Base-by-base conservation (phyloP, 23 red algal species). In the Chondrus crispus region DNA sequence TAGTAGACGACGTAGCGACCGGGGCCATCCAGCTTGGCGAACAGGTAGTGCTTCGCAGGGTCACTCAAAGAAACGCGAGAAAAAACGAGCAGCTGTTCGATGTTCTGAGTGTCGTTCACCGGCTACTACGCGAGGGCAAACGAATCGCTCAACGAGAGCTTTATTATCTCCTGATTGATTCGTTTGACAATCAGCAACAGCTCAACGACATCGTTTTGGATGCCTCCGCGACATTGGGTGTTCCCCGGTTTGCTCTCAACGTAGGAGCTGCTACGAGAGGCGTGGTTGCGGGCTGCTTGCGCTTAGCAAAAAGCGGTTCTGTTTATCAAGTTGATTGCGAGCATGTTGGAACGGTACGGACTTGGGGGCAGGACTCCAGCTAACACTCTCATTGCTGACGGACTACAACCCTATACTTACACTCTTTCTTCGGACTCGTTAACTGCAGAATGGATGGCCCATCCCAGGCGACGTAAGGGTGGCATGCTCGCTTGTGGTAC, bases 211-310 rank as follows among this genome's bases (percentile, higher is more conserved):
- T 71, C 36, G 47, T 93, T 19, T 62, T 84, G 24, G 89, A 92
- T 43, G 76, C 62, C 35, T 92, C 77, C 24, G 89, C 89, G 13
- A 46, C 75, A 57, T 62, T 92, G 50, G 20, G 77, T 28, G 89
- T 79, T 30, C 89, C 89, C 14, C n/a, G 89, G 47, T 92, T 74
- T 44, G 89, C 89, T 20, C 89, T 92, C 39, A 72, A 84, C 62
- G 84, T 92, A 39, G 89, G 89, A 14, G 89, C 89, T 46, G 89
- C 89, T 9, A 92, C 89, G 33, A 44, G 89, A 6, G 89, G 89
- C 6, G 89, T 92, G 16, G 1, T 92, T 57, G 89, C 77, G 18
- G 89, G 89, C 37, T 81, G 76, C 18, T 19, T 92, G 42, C 19
- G 62, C 26, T 19, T 92, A 24, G 89, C 89, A 3, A 18, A 74